Evolutionary conservation across 116 monocot genomes (phyloP).

Genomic region (Papilionanthe hybrid): DNA sequence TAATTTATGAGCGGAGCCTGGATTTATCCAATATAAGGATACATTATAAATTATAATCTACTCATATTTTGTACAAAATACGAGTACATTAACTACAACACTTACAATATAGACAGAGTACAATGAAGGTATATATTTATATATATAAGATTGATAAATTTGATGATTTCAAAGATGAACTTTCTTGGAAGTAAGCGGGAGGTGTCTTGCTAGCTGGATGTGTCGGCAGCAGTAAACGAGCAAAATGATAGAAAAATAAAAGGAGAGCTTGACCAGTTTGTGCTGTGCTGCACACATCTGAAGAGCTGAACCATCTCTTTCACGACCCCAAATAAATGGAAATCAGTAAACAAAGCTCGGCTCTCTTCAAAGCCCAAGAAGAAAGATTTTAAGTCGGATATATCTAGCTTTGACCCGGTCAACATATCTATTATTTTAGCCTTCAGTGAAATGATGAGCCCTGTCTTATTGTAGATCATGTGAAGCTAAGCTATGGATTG

Average conservation of each 20-base stretch:
- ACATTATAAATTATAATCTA: too few species aligned
- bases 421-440: neutral
- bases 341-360: neutral
- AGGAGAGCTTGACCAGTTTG: neutral
- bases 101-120: too few species aligned
- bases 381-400: neutral
- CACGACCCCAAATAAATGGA: neutral
- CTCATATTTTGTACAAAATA: too few species aligned
- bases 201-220: constrained; percentile 5
- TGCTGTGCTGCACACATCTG: neutral
- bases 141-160: neutral
- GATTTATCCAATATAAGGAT: too few species aligned
- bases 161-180: neutral
- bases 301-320: neutral
- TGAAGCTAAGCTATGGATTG: constrained; percentile 1
- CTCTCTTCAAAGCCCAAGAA: neutral
- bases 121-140: neutral
- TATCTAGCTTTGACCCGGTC: constrained; percentile 4
- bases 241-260: neutral
- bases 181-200: constrained; percentile 8
- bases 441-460: constrained; percentile 1
- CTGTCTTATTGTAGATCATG: neutral
- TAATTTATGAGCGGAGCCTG: too few species aligned
- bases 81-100: too few species aligned
- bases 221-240: neutral